A percentile compares a stretch with the other conserved stretches of the same genome.
Conservation (phyloP, 495 filamentous ascomycete species). For the Xylaria curta region DNA sequence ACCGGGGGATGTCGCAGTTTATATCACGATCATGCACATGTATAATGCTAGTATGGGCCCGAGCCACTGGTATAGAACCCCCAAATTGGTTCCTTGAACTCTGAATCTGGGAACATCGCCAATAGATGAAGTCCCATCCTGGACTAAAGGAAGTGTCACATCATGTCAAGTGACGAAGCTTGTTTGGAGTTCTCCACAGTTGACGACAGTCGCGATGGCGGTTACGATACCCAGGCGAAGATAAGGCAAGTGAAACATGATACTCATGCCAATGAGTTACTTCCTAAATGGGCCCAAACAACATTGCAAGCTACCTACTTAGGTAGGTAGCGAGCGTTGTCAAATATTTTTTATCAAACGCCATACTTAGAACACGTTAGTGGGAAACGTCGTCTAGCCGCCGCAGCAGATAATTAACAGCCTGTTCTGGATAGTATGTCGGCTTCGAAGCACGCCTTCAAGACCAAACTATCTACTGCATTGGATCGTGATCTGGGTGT, state of each 20-base stretch:
- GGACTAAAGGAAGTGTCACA: neutral
- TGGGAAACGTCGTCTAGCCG: neutral
- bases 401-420: neutral
- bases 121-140: constrained; percentile 21
- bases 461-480: neutral
- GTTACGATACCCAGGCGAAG: neutral
- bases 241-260: constrained; percentile 8
- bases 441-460: neutral
- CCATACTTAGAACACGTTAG: neutral
- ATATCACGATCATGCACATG: constrained; percentile 6
- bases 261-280: neutral
- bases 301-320: neutral
- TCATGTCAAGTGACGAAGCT: neutral
- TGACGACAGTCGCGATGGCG: constrained; percentile 2
- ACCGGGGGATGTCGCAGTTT: neutral
- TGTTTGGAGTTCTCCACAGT: neutral
- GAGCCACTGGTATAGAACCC: neutral
- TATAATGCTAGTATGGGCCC: neutral
- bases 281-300: constrained; percentile 4
- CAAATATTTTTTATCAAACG: neutral
- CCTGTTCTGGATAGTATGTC: neutral
- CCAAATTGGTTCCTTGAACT: neutral
- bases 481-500: constrained; percentile 11
- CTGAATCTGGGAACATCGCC: neutral
- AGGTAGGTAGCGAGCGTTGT: neutral